Base-by-base conservation (phyloP, 169 alveolate species). In the Babesia bovis region DNA sequence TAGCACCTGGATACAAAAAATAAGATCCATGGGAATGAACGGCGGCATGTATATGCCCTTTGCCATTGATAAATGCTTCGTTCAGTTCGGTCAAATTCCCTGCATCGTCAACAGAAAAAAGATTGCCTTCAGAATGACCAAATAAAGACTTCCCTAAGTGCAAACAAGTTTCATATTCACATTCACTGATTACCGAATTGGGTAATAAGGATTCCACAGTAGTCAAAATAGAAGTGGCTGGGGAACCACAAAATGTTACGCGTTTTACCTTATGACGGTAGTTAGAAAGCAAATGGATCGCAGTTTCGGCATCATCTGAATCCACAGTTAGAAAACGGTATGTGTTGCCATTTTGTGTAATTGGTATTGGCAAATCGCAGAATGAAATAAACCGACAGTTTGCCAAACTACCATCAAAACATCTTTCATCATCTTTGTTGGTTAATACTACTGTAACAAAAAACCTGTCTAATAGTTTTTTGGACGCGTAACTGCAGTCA, bases 401-500 rank as follows among this genome's bases (percentile, higher is more conserved):
- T 26, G 55, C 69, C 0, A 59, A n/a, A 13, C n/a, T 2, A 1
- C 28, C 60, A 23, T 63, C 58, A 13, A 47, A 10, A 2, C 28
- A 4, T 5, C 35, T 13, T 21, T 19, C 50, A 19, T 26, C 60
- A 19, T 47, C 33, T 6, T 49, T 55, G 21, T 52, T 28, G 15
- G 7, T 33, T 4, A 38, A 59, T 4, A 13, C n/a, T 3, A 59
- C 38, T 4, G 69, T 23, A 32, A 59, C 49, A 10, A 41, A 59
- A 10, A 59, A 19, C 53, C 32, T 38, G 32, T 38, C 69, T 1
- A 59, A 17, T 6, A 59, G 69, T 4, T 21, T 21, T 32, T 59
- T 59, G 2, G 55, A 3, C 19, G 69, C 38, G 25, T 59, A 59
- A 40, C 69, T 59, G 69, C 52, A 59, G 69, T 59, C 69, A n/a